Conservation (phyloP, 148 eudicot species). For the Chenopodium berlandieri region DNA sequence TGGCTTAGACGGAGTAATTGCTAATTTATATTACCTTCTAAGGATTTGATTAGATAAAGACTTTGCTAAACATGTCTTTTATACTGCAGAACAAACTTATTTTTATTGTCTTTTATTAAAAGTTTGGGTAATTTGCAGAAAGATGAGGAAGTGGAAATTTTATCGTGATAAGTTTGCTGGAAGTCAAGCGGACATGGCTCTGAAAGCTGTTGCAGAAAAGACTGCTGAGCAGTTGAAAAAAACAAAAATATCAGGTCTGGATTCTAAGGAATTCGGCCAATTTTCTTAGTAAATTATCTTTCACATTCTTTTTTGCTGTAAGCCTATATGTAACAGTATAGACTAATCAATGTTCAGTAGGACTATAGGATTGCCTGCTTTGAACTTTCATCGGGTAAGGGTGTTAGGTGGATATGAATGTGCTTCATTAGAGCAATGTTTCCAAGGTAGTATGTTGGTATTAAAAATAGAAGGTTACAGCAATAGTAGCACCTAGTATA, state of each 20-base stretch:
- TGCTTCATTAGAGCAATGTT: too few species aligned
- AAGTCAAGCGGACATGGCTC: slow-evolving; percentile 86
- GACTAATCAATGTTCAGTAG: too few species aligned
- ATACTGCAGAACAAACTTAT: background rate
- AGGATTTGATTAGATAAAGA: background rate
- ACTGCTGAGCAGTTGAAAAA: slow-evolving; percentile 63
- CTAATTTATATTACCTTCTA: background rate
- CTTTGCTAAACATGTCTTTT: background rate
- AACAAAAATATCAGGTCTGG: slow-evolving; percentile 75
- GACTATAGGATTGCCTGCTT: too few species aligned
- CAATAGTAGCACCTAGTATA: too few species aligned
- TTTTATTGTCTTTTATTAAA: background rate
- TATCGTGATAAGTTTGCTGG: slow-evolving; percentile 84
- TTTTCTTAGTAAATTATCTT: too few species aligned
- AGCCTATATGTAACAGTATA: too few species aligned
- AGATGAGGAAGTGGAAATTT: slow-evolving; percentile 71
- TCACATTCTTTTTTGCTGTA: too few species aligned
- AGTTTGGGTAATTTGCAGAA: slow-evolving; percentile 39
- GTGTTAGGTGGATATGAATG: too few species aligned
- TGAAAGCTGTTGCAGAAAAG: slow-evolving; percentile 79
- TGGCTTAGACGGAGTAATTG: background rate
- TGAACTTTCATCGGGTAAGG: too few species aligned
- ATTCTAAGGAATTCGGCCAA: too few species aligned
- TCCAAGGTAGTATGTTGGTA: too few species aligned
- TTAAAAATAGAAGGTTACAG: too few species aligned